These are phyloP conservation scores for Dactylellina sp. DNA, from an alignment of 2,329 filamentous ascomycete species.

Conservation along the genomic window DNA sequence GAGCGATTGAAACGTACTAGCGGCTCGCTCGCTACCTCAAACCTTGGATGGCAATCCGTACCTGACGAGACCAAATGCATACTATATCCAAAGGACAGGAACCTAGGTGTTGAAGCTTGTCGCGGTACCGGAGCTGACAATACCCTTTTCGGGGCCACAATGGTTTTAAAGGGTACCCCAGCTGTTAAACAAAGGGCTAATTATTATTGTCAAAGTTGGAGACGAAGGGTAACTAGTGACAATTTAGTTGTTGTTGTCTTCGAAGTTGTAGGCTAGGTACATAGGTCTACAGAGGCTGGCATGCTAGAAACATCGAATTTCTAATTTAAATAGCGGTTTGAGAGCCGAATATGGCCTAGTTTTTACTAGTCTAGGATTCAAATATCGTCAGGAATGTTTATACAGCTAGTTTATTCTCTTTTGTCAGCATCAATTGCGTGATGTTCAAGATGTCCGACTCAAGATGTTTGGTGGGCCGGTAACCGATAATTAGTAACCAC, in stretches of 20 bases:
- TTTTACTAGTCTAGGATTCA: not conserved
- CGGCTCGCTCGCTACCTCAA: constrained; percentile 22
- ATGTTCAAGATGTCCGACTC: constrained; percentile 1
- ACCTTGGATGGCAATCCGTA: constrained; percentile 12
- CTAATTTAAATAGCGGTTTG: not conserved
- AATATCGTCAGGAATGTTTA: not conserved
- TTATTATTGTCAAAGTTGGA: constrained; percentile 26
- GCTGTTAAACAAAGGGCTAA: constrained; percentile 22
- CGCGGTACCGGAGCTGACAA: constrained; percentile 7
- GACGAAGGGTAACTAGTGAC: constrained; percentile 1
- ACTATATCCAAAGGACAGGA: constrained; percentile 22
- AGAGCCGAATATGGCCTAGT: constrained; percentile 17
- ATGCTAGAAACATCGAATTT: constrained; percentile 8
- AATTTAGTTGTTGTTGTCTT: constrained; percentile 9
- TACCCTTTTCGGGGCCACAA: constrained; percentile 2
- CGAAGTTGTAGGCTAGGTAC: not conserved
- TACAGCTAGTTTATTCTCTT: not conserved
- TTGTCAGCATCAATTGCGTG: not conserved
- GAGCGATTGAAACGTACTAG: constrained; percentile 13
- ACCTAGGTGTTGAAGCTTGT: constrained; percentile 15
- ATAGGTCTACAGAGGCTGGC: not conserved
- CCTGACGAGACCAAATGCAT: constrained; percentile 30
- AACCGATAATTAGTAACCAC: not conserved
- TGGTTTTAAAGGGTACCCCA: constrained; percentile 21
- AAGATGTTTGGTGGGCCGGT: not conserved